Evolutionary conservation across 371 early-diverging fungal genomes (phyloP).

Genomic region (Chytridium lagenaria): DNA sequence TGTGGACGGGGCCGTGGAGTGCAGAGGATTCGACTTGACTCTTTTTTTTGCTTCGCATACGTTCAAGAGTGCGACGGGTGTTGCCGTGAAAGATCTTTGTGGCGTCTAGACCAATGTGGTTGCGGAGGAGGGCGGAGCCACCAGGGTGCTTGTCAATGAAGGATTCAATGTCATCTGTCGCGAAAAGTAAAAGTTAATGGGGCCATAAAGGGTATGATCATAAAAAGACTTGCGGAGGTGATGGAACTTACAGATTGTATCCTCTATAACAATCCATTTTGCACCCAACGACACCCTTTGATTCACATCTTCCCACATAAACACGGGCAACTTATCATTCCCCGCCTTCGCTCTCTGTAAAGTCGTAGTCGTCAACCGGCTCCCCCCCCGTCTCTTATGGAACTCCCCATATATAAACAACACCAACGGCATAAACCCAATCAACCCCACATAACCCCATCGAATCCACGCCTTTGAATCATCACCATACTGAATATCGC

Average conservation of each 20-base stretch:
- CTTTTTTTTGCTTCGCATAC: background rate
- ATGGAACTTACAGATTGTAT: constrained; percentile 44
- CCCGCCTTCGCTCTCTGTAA: background rate
- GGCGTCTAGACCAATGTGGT: constrained; percentile 47
- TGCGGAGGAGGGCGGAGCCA: constrained; percentile 30
- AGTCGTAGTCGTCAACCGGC: background rate
- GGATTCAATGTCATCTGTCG: constrained; percentile 44
- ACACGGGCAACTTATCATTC: constrained; percentile 29
- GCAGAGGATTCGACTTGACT: background rate
- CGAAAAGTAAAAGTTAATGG: too few relatives aligned
- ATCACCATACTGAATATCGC: constrained; percentile 30
- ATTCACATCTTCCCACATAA: constrained; percentile 47
- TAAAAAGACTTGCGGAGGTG: too few relatives aligned
- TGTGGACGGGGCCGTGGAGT: constrained; percentile 7
- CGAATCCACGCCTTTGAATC: background rate
- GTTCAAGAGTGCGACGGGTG: background rate
- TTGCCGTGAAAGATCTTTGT: constrained; percentile 32
- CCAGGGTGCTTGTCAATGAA: constrained; percentile 48
- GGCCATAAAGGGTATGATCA: too few relatives aligned
- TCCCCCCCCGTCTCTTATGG: background rate
- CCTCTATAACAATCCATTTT: constrained; percentile 48
- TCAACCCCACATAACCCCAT: constrained; percentile 19
- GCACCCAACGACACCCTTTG: constrained; percentile 41
- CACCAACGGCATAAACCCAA: constrained; percentile 13
- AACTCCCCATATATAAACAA: constrained; percentile 32